phyloP scores from a whole-genome alignment of 2,329 filamentous ascomycete genomes.

The Cryphonectria carpinicola region DNA sequence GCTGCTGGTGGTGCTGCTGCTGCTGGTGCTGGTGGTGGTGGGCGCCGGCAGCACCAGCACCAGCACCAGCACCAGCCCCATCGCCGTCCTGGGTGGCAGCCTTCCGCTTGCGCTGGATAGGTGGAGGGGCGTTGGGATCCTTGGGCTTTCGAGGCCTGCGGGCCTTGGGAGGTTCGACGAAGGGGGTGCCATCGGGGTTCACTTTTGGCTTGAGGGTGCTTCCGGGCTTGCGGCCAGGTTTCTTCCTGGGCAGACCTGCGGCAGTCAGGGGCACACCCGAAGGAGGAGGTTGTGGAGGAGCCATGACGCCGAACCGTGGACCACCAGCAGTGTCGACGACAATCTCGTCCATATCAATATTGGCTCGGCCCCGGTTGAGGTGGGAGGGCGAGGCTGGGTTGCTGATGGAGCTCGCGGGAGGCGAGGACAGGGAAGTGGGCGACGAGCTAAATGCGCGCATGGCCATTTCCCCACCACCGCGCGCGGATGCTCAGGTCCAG shows the following conservation, averaged over 20 bases:
- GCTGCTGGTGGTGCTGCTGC: no score
- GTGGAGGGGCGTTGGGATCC: slow-evolving; percentile 61
- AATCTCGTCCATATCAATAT: slow-evolving; percentile 54
- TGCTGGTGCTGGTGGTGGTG: no score
- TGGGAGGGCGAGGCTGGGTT: slow-evolving; percentile 52
- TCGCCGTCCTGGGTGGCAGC: slow-evolving; percentile 40
- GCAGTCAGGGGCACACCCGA: slow-evolving; percentile 57
- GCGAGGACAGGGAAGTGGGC: slow-evolving; percentile 54
- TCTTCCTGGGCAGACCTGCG: slow-evolving; percentile 63
- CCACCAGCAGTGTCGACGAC: slow-evolving; percentile 48
- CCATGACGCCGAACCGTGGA: slow-evolving; percentile 39
- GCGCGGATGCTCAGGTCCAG: slow-evolving; percentile 15
- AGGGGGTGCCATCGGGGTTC: slow-evolving; percentile 41
- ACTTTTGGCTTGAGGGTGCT: slow-evolving; percentile 52
- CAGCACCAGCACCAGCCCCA: slow-evolving; percentile 34
- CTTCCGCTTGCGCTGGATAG: slow-evolving; percentile 60
- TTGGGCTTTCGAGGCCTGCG: slow-evolving; percentile 60
- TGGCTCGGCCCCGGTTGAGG: slow-evolving; percentile 39
- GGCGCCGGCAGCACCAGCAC: slow-evolving; percentile 32
- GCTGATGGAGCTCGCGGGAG: slow-evolving; percentile 54
- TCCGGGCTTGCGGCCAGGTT: slow-evolving; percentile 68
- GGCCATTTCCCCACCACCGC: slow-evolving; percentile 36
- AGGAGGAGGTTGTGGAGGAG: slow-evolving; percentile 36
- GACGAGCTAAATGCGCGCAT: slow-evolving; percentile 52
- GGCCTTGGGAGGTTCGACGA: slow-evolving; percentile 51